Base-by-base conservation (phyloP, 371 early-diverging fungal species). In the Smittium mucronatum region DNA sequence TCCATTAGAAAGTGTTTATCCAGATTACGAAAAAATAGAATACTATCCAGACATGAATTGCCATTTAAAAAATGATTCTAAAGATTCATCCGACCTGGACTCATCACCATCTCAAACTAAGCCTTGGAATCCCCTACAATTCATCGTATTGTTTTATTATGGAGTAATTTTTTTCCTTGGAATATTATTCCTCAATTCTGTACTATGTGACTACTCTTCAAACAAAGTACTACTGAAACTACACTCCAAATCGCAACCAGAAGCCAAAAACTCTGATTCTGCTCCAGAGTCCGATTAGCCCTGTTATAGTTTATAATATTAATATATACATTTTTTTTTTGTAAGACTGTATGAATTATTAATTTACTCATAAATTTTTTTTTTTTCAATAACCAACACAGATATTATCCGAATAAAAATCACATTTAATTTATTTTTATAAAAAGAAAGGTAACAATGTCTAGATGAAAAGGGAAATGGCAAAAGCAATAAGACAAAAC, bases 131-230 rank as follows among this genome's bases (percentile, higher is more conserved):
- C 34, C 36, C 26, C 5, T 64, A 2, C 16, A 25, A 2, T 26
- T 15, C 26, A 2, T 64, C 2, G 35, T 64, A 2, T 15, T 64
- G 64, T 15, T 64, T 21, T 64, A 34, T 25, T 64, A 64, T 64
- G 36, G 64, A 25, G 26, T 64, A 30, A 2, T 64, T 21, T 64
- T 64, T 31, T 25, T 64, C 21, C 32, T 64, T 29, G 64, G 64
- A 34, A 36, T 36, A 2, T 5, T 64, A 26, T 34, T 64, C 26
- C 30, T 64, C 5, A 64, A 36, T 31, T 26, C 64, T 16, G 15
- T 26, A 30, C 25, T 64, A 34, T 64, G 64, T 30, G 30, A 31
- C 11, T 64, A 28, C 21, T 15, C 64, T 31, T 64, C 64, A 29
- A 26, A 64, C 5, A 64, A 64, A 31, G 64, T 64, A 2, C 16